These are phyloP conservation scores for Aspergillus cejpii DNA, from an alignment of 2,329 filamentous ascomycete genomes.

Conservation along the genomic window DNA sequence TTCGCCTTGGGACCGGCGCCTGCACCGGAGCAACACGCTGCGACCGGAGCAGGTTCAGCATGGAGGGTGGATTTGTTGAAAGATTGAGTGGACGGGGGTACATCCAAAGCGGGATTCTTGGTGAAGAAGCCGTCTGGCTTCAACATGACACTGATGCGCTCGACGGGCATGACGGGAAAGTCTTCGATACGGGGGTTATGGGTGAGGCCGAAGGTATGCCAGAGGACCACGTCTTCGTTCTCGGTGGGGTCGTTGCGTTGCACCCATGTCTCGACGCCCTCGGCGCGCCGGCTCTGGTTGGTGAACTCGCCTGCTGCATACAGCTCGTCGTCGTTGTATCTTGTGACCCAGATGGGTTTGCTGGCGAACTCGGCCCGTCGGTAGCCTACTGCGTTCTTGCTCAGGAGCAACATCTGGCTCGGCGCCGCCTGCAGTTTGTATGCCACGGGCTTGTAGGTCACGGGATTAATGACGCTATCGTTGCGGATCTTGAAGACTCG, in stretches of 20 bases:
- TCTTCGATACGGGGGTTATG: slow-evolving; percentile 60
- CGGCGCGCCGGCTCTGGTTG: slow-evolving; percentile 50
- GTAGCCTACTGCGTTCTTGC: slow-evolving; percentile 43
- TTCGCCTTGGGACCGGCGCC: slow-evolving; percentile 23
- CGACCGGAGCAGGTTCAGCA: slow-evolving; percentile 14
- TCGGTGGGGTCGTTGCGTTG: slow-evolving; percentile 43
- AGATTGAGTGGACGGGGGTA: slow-evolving; percentile 37
- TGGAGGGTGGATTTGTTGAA: slow-evolving; percentile 40
- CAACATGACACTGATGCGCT: slow-evolving; percentile 45
- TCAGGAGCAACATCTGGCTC: slow-evolving; percentile 53
- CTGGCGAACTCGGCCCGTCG: slow-evolving; percentile 51
- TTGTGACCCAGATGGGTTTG: slow-evolving; percentile 51
- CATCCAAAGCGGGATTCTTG: slow-evolving; percentile 47
- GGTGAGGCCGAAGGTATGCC: slow-evolving; percentile 50
- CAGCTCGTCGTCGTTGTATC: slow-evolving; percentile 48
- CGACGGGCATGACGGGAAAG: slow-evolving; percentile 63
- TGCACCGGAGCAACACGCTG: slow-evolving; percentile 17
- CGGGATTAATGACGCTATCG: slow-evolving; percentile 45
- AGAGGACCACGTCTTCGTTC: slow-evolving; percentile 41
- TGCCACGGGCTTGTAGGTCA: slow-evolving; percentile 49
- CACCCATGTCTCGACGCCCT: slow-evolving; percentile 50
- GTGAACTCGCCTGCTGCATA: slow-evolving; percentile 52
- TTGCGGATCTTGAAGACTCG: slow-evolving; percentile 56
- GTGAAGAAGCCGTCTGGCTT: slow-evolving; percentile 49
- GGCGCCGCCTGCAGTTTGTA: slow-evolving; percentile 53